Evolutionary conservation across 306 rosid species (phyloP), one percentile per base, ranked within the genome.

Genomic region (Mimosa bimucronata): DNA sequence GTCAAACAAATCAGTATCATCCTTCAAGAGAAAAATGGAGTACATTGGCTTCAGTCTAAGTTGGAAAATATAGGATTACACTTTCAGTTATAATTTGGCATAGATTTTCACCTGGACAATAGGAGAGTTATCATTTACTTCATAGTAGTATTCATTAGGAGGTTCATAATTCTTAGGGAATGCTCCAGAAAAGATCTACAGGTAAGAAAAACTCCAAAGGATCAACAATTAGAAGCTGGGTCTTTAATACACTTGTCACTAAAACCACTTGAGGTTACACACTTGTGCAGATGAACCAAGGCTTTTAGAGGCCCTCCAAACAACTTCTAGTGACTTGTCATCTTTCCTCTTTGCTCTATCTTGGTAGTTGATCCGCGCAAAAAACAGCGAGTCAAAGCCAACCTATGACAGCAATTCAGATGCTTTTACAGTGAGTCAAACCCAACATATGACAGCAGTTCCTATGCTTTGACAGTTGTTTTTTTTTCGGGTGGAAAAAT

Each of bases 331-430:
- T 46, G 89, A 82, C 88, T 88, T 92, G 23, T 92, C 88, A 75
- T 73, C 82, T 75, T 88, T 88, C 58, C 96, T 81, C 84, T 83
- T 91, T 1, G 89, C 94, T 88, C 95, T 81, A 68, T 89, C 97
- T 92, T 92, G 96, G 86, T 92, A 92, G 64, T 92, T 96, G 15
- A 92, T 92, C 77, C 96, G 94, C 9, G 90, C 94, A 74, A 92
- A 92, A 85, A 87, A 92, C 38, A 91, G 82, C 30, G 97, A 92
- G 74, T 92, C 96, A 67, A 92, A 92, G 74, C 96, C 97, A 79
- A 87, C 86, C 90, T 87, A 81, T 45, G 77, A 19, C 64, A 77
- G 52, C 30, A 80, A 53, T 13, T 25, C 66, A 4, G 40, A 74
- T 50, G 45, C 38, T 41, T n/a, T 38, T 38, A 75, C 65, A 0